Evolutionary conservation across 805 yeast genomes (phyloP).

Genomic region (Blastobotrys parvus): DNA sequence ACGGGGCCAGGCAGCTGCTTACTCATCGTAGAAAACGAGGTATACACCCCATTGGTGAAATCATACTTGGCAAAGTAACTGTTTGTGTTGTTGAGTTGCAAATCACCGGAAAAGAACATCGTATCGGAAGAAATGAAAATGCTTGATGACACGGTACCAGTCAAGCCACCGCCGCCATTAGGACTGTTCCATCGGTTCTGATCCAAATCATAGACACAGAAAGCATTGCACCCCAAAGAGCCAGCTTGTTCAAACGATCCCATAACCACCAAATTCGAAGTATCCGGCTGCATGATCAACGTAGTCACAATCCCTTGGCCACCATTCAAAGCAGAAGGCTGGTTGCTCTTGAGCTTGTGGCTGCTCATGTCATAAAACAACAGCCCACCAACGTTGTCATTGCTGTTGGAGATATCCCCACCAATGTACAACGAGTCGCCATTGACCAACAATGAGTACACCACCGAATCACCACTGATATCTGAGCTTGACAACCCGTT

Average conservation of each 20-base stretch:
- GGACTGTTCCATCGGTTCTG: conserved; percentile 48
- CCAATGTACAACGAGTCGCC: conserved; percentile 24
- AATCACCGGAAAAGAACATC: conserved; percentile 46
- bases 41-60: conserved; percentile 33
- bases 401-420: conserved; percentile 25
- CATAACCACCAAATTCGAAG: conserved; percentile 51
- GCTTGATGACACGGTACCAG: conserved; percentile 50
- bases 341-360: conserved; percentile 34
- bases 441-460: conserved; percentile 21
- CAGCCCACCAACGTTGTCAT: conserved; percentile 35
- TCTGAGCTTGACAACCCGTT: conserved; percentile 17
- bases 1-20: conserved; percentile 22
- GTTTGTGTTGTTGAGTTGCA: conserved; percentile 33
- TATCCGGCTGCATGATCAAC: conserved; percentile 33
- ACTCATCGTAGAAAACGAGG: conserved; percentile 14
- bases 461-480: conserved; percentile 11
- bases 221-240: conserved; percentile 44
- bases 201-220: conserved; percentile 58
- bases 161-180: conserved; percentile 24
- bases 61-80: conserved; percentile 47
- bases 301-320: conserved; percentile 36
- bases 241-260: conserved; percentile 63
- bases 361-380: conserved; percentile 43
- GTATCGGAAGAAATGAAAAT: conserved; percentile 36
- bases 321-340: conserved; percentile 40